Evolutionary conservation across 208 protist species (phyloP).

Genomic region (Trichomonas tenax): DNA sequence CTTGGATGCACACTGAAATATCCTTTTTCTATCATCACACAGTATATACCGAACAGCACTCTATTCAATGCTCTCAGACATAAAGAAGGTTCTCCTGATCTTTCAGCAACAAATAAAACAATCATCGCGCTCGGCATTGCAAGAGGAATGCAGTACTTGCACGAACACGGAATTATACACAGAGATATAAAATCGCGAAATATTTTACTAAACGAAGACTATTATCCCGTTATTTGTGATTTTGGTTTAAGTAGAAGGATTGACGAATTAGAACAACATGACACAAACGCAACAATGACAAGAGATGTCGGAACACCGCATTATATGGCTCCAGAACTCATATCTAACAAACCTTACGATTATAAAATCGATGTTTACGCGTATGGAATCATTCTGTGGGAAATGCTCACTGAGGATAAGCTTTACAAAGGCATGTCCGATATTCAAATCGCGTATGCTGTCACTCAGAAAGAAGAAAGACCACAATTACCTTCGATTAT

Average conservation of each 20-base stretch:
- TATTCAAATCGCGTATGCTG: background rate
- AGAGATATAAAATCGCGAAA: background rate
- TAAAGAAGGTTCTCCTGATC: background rate
- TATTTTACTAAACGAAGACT: background rate
- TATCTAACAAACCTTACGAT: background rate
- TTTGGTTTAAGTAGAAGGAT: background rate
- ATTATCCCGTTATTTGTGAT: constrained; percentile 7
- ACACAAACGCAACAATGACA: background rate
- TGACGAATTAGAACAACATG: background rate
- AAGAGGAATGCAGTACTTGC: background rate
- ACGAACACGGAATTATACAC: background rate
- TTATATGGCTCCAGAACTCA: background rate
- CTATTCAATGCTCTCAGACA: background rate
- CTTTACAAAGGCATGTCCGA: background rate
- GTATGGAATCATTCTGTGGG: background rate
- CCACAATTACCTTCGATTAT: background rate
- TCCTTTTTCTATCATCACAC: background rate
- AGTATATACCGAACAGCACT: background rate
- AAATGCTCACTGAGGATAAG: background rate
- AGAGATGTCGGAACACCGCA: background rate
- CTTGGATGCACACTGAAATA: background rate
- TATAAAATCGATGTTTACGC: background rate
- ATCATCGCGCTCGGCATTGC: background rate
- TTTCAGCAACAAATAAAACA: background rate
- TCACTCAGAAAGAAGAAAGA: background rate